Percentiles rank a stretch among this genome's conserved stretches.
phyloP scores from a whole-genome alignment of 257 asterid species.

The Nicotiana obtusifolia region DNA sequence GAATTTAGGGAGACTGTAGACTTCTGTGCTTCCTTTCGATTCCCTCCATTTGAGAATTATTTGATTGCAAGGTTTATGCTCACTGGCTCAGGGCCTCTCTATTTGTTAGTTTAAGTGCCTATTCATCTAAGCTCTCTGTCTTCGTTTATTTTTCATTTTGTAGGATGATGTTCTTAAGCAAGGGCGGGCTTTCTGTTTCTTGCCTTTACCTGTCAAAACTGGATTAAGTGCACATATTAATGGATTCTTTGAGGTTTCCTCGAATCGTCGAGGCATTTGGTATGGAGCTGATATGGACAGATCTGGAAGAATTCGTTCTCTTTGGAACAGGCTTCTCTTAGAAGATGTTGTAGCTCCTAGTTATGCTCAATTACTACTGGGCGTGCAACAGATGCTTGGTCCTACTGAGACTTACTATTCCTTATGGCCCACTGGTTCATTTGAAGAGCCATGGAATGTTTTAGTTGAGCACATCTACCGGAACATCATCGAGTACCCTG shows the following conservation, averaged over 20 bases:
- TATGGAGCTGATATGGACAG: slow-evolving; percentile 99
- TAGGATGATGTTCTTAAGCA: slow-evolving; percentile 60
- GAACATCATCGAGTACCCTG: slow-evolving; percentile 54
- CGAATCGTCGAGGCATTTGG: slow-evolving; percentile 99
- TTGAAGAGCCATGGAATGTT: slow-evolving; percentile 89
- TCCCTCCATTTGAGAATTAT: neutral
- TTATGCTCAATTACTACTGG: slow-evolving; percentile 60
- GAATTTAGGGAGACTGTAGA: neutral
- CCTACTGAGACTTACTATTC: slow-evolving; percentile 65
- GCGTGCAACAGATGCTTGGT: slow-evolving; percentile 46
- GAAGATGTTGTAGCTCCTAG: slow-evolving; percentile 87
- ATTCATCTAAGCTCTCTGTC: slow-evolving; percentile 13
- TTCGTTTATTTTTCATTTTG: neutral
- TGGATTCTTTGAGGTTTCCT: slow-evolving; percentile 94
- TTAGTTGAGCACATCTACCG: slow-evolving; percentile 65
- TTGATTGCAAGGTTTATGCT: neutral
- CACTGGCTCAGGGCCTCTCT: neutral
- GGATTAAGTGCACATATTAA: slow-evolving; percentile 76
- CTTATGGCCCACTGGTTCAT: slow-evolving; percentile 86
- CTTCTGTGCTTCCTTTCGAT: neutral
- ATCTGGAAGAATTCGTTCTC: slow-evolving; percentile 88
- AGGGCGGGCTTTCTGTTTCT: slow-evolving; percentile 95
- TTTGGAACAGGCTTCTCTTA: slow-evolving; percentile 93
- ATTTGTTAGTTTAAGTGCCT: neutral
- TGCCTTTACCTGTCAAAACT: slow-evolving; percentile 92